Evolutionary conservation across 202 grass and related monocot genomes (phyloP).

Genomic region (Schoenoplectus tabernaemontani): DNA sequence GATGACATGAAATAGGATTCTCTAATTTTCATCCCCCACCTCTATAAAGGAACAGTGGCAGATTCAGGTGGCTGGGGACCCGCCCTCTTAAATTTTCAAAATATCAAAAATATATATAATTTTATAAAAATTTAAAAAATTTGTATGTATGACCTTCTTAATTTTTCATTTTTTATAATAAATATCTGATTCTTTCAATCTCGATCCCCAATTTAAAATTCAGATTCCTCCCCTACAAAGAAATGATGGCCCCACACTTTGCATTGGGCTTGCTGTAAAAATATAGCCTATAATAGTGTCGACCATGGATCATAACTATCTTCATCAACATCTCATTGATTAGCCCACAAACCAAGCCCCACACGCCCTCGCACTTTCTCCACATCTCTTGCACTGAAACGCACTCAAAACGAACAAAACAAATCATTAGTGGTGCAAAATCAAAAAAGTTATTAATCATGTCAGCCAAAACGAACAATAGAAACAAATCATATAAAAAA

Average conservation of each 20-base stretch:
- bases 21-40: background rate
- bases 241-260: background rate
- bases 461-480: background rate
- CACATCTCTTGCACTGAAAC: background rate
- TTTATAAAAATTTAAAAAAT: too few relatives aligned
- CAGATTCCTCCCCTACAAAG: too few relatives aligned
- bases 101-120: too few relatives aligned
- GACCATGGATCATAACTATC: background rate
- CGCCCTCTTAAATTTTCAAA: too few relatives aligned
- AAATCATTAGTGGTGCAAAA: background rate
- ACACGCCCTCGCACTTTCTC: background rate
- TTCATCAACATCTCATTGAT: slow-evolving; percentile 3
- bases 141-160: too few relatives aligned
- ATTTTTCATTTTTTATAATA: too few relatives aligned
- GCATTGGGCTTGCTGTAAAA: slow-evolving; percentile 11
- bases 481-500: background rate
- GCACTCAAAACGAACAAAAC: background rate
- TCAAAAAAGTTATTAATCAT: background rate
- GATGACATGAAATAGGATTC: background rate
- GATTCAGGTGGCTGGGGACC: too few relatives aligned
- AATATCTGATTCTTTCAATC: too few relatives aligned
- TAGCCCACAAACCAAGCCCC: background rate
- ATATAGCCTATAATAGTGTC: background rate
- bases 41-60: too few relatives aligned
- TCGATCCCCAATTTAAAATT: too few relatives aligned